Base-by-base conservation (phyloP, 2,329 filamentous ascomycete genomes). In the Lasiodiplodia hormozganensis region DNA sequence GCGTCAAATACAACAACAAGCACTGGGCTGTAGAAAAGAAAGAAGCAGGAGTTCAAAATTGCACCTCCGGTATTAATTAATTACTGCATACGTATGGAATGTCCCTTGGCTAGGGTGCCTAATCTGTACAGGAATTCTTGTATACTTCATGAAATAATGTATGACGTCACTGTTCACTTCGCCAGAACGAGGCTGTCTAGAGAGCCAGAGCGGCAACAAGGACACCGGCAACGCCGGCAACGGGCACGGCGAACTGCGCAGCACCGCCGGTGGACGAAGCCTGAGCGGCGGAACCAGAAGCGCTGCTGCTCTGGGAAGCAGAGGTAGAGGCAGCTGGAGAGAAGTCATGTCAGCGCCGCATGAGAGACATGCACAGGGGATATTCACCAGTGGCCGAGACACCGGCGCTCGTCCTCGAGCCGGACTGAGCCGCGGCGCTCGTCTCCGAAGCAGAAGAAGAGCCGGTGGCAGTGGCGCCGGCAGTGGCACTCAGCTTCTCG, bases 401-500 rank as follows among this genome's bases (percentile, higher is more conserved):
- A 4, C 43, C 60, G 11, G 60, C 40, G 31, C 60, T 52, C 21
- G 60, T 64, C 47, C 47, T 36, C n/a, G 60, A 64, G 43, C 60
- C 60, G 14, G 60, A 64, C 43, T 52, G 60, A 6, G 62, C 62
- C 4, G 16, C 10, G 38, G 52, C 14, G 25, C 36, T 36, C 28
- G 62, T 51, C 49, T 52, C 62, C 2, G 62, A 43, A 10, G 62
- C 31, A 5, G 62, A 54, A 5, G 62, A 25, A 14, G 60, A 31
- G 36, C 25, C 38, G 12, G 62, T 43, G 2, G 52, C 62, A 38
- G 34, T 56, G 31, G 34, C 62, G 6, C 36, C 62, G 51, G 49
- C 51, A 10, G 51, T 28, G 49, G 52, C 62, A 31, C 47, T 54
- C 23, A 71, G 60, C 60, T 69, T 67, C n/a, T 70, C 65, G 43